Conservation (phyloP, 2,329 filamentous ascomycete species). For the Fusarium veterinarium region DNA sequence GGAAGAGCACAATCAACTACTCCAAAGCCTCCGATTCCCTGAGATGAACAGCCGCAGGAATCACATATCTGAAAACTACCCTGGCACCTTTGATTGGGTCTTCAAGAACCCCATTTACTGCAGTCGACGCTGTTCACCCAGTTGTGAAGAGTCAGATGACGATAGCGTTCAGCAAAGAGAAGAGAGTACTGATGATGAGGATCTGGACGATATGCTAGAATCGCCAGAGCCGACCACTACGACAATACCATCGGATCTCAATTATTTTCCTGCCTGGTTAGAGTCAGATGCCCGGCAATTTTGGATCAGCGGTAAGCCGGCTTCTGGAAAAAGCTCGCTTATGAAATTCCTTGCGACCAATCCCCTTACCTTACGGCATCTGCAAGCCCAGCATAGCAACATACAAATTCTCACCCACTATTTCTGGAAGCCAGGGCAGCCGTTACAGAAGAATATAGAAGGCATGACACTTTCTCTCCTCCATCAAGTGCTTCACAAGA, state of each 20-base stretch:
- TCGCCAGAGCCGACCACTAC: rapidly evolving
- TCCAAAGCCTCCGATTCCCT: rapidly evolving
- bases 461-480: rapidly evolving
- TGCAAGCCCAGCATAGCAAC: neutral
- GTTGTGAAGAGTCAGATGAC: neutral
- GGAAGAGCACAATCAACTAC: rapidly evolving
- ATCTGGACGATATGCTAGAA: neutral
- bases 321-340: neutral
- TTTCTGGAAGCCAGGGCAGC: neutral
- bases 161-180: neutral
- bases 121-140: neutral
- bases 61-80: neutral
- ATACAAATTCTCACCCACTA: rapidly evolving
- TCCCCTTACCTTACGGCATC: rapidly evolving
- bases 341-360: neutral
- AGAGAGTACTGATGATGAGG: neutral
- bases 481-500: rapidly evolving
- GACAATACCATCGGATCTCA: rapidly evolving
- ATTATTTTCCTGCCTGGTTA: neutral
- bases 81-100: neutral
- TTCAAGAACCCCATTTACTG: rapidly evolving
- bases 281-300: rapidly evolving
- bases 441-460: neutral
- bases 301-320: neutral
- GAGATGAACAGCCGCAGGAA: neutral